phyloP scores from a whole-genome alignment of 2,329 filamentous ascomycete genomes.

The Ceratocystiopsis sp. region DNA sequence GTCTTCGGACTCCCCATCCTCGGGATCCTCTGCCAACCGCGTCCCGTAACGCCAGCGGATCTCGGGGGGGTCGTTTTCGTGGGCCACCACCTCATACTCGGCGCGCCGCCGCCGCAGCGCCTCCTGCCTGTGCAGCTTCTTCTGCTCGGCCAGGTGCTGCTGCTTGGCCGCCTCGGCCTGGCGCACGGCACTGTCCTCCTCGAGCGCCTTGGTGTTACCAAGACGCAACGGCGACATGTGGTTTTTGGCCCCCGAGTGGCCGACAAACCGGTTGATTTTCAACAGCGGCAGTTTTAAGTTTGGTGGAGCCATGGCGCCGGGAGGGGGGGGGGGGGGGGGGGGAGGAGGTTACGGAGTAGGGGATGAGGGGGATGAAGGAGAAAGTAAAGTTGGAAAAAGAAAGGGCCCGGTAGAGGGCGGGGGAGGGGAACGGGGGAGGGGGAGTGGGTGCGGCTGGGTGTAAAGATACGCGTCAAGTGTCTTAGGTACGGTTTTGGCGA shows the following conservation, averaged over 20 bases:
- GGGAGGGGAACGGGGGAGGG: too few species aligned
- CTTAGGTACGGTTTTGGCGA: too few species aligned
- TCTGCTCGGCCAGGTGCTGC: conserved; percentile 17
- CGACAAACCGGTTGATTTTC: conserved; percentile 21
- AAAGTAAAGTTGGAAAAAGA: too few species aligned
- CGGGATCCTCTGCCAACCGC: conserved; percentile 6
- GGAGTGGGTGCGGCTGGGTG: too few species aligned
- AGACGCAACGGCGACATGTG: conserved; percentile 21
- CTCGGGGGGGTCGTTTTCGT: conserved; percentile 14
- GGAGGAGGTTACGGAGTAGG: too few species aligned
- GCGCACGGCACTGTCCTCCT: conserved; percentile 13
- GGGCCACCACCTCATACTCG: conserved; percentile 18
- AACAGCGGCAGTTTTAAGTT: conserved; percentile 20
- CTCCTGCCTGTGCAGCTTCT: conserved; percentile 17
- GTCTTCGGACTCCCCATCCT: conserved; percentile 8
- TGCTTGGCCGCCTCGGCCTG: conserved; percentile 14
- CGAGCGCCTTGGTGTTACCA: conserved; percentile 19
- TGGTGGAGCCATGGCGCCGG: too few species aligned
- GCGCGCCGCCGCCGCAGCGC: conserved; percentile 16
- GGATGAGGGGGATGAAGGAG: too few species aligned
- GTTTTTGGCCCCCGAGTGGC: conserved; percentile 21
- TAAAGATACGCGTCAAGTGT: too few species aligned
- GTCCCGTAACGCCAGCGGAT: conserved; percentile 16
- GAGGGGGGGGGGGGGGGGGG: too few species aligned
- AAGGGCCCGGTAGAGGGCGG: too few species aligned